These are phyloP conservation scores for Lichina pygmaea DNA, from an alignment of 495 filamentous ascomycete genomes.

Conservation along the genomic window DNA sequence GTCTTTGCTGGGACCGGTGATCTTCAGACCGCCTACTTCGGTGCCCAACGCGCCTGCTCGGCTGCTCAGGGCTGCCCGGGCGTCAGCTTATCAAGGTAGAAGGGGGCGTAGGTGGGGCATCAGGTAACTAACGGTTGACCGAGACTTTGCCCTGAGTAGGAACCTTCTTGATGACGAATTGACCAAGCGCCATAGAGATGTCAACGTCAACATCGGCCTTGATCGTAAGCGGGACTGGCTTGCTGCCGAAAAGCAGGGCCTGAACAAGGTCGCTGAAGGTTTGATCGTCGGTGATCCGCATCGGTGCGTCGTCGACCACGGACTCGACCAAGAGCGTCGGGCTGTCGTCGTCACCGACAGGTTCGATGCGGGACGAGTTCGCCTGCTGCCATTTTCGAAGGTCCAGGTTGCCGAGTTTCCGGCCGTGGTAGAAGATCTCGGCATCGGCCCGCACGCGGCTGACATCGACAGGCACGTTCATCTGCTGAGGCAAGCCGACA, in stretches of 20 bases:
- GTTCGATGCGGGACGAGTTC: slow-evolving; percentile 40
- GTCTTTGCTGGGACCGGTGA: slow-evolving; percentile 38
- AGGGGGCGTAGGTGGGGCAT: slow-evolving; percentile 6
- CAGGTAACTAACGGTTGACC: slow-evolving; percentile 49
- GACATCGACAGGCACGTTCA: slow-evolving; percentile 62
- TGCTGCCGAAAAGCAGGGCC: slow-evolving; percentile 42
- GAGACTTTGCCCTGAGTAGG: slow-evolving; percentile 64
- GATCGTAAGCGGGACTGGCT: slow-evolving; percentile 35
- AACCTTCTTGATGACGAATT: slow-evolving; percentile 50
- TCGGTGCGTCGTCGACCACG: slow-evolving; percentile 43
- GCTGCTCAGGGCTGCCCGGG: slow-evolving; percentile 7
- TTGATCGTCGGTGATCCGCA: slow-evolving; percentile 51
- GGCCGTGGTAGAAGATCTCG: slow-evolving; percentile 46
- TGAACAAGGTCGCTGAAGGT: slow-evolving; percentile 52
- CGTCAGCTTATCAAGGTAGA: neutral
- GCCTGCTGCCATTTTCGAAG: slow-evolving; percentile 61
- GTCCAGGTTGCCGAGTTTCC: slow-evolving; percentile 52
- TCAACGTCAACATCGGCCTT: slow-evolving; percentile 64
- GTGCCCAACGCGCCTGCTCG: slow-evolving; percentile 26
- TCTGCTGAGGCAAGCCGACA: slow-evolving; percentile 50
- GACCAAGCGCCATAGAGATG: slow-evolving; percentile 51
- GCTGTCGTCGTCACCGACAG: slow-evolving; percentile 11
- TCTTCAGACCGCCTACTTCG: slow-evolving; percentile 31
- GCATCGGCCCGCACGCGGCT: slow-evolving; percentile 44
- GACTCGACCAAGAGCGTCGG: slow-evolving; percentile 43